Conservation (phyloP, 805 yeast species). For the Lipomyces yamanashiensis region DNA sequence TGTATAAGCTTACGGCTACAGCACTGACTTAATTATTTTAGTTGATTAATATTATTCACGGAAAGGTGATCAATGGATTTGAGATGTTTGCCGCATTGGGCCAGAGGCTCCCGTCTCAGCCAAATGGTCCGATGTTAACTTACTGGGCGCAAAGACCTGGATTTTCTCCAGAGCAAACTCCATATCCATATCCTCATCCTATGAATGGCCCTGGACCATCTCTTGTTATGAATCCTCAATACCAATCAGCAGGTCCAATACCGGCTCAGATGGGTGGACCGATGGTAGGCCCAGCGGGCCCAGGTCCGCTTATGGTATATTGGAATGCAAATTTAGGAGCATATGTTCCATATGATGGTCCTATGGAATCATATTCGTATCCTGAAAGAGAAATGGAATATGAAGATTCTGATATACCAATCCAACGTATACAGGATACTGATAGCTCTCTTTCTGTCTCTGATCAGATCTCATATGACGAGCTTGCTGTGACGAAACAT, state of each 20-base stretch:
- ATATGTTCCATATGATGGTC: not conserved
- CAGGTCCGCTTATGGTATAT: not conserved
- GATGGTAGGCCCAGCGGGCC: too few species aligned
- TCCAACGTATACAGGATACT: not conserved
- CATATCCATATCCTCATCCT: not conserved
- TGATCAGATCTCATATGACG: not conserved
- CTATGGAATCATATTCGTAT: not conserved
- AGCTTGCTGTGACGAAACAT: not conserved
- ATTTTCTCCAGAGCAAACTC: not conserved
- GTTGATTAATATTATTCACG: constrained; percentile 4
- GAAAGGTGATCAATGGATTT: constrained; percentile 11
- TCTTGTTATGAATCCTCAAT: constrained; percentile 1
- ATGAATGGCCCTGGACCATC: not conserved
- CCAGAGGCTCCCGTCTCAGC: not conserved
- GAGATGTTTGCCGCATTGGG: not conserved
- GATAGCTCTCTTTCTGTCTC: not conserved
- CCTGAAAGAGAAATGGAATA: not conserved
- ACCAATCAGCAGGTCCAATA: not conserved
- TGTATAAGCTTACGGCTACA: not conserved
- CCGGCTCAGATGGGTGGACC: too few species aligned
- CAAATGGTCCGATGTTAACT: not conserved
- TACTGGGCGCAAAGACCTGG: constrained; percentile 17
- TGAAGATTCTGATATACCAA: not conserved
- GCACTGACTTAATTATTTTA: not conserved
- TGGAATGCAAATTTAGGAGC: not conserved